phyloP scores from a whole-genome alignment of 2,329 filamentous ascomycete species.

The Alternaria dauci region DNA sequence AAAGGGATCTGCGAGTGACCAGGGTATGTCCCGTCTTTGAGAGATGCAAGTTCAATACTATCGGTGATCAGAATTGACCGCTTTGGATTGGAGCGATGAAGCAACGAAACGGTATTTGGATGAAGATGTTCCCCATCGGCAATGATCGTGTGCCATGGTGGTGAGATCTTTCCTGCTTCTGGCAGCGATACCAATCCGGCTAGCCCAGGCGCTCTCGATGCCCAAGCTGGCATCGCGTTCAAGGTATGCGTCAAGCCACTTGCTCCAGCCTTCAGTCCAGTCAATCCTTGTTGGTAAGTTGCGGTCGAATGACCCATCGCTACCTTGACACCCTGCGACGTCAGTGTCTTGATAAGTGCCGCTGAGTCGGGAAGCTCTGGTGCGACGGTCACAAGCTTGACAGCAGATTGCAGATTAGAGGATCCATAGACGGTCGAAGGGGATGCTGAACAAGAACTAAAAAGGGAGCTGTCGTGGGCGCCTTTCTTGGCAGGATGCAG shows the following conservation, averaged over 20 bases:
- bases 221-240: conserved; percentile 63
- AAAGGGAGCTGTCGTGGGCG: conserved; percentile 59
- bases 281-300: conserved; percentile 56
- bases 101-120: conserved; percentile 58
- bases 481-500: conserved; percentile 63
- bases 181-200: conserved; percentile 53
- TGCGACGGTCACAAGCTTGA: conserved; percentile 63
- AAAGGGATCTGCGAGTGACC: conserved; percentile 62
- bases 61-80: conserved; percentile 64
- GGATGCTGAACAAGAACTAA: conserved; percentile 49
- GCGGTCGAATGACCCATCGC: conserved; percentile 63
- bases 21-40: conserved; percentile 61
- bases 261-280: conserved; percentile 59
- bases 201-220: conserved; percentile 62
- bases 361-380: conserved; percentile 59
- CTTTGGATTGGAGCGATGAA: conserved; percentile 57
- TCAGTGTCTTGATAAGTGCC: conserved; percentile 55
- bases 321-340: conserved; percentile 53
- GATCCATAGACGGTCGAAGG: conserved; percentile 58
- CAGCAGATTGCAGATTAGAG: conserved; percentile 47
- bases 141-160: conserved; percentile 63
- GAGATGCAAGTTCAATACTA: conserved; percentile 62
- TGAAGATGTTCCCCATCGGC: conserved; percentile 64
- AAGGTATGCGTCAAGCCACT: conserved; percentile 63
- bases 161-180: conserved; percentile 22